Conservation (phyloP, 768 basidiomycete species). For the Psilocybe cubensis region DNA sequence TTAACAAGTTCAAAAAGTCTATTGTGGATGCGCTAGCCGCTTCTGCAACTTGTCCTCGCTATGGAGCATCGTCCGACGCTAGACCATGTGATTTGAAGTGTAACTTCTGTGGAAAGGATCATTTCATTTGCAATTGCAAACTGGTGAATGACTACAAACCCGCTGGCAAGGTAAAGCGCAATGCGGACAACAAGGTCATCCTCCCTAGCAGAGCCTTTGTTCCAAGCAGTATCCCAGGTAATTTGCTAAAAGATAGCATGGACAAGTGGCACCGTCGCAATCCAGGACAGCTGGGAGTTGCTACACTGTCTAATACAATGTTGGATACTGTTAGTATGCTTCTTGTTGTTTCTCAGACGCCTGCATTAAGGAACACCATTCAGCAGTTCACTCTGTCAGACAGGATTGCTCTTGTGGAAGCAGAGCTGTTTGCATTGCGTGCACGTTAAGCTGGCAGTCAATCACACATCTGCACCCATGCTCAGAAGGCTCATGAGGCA, state of each 20-base stretch:
- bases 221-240: constrained; percentile 15
- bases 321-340: neutral
- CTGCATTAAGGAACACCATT: neutral
- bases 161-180: constrained; percentile 22
- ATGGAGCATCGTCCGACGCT: neutral
- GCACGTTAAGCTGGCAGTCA: neutral
- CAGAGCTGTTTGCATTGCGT: constrained; percentile 13
- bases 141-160: constrained; percentile 19
- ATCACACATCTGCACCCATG: constrained; percentile 6
- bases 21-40: constrained; percentile 10
- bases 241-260: constrained; percentile 6
- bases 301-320: neutral
- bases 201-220: constrained; percentile 26
- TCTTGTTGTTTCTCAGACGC: neutral
- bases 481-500: constrained; percentile 1
- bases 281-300: constrained; percentile 13
- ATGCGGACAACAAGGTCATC: constrained; percentile 25
- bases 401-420: constrained; percentile 10
- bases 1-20: constrained; percentile 13
- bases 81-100: neutral
- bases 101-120: constrained; percentile 24
- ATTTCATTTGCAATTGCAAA: too few relatives aligned
- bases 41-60: neutral
- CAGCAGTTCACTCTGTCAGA: constrained; percentile 6
- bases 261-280: constrained; percentile 22